phyloP scores from a whole-genome alignment of 2,329 filamentous ascomycete species.

The Talaromyces piceae region DNA sequence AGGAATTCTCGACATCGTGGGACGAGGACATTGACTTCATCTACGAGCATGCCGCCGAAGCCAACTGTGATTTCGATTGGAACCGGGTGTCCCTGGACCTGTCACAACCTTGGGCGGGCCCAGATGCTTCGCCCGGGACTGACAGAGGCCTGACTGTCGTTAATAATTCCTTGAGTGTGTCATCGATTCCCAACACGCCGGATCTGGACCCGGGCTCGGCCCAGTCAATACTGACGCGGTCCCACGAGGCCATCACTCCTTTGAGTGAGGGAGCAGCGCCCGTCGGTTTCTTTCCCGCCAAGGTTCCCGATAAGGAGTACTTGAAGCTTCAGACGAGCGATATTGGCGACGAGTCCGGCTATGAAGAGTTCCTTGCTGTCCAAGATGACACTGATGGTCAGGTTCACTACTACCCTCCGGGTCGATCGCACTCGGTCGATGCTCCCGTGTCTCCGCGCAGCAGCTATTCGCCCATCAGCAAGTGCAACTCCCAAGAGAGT shows the following conservation, averaged over 20 bases:
- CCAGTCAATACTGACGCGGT: constrained; percentile 19
- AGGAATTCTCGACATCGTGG: constrained; percentile 42
- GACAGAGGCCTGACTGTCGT: constrained; percentile 11
- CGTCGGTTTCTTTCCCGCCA: constrained; percentile 18
- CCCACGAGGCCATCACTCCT: constrained; percentile 24
- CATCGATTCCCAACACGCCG: constrained; percentile 21
- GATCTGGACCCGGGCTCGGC: constrained; percentile 28
- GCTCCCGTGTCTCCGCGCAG: constrained; percentile 37
- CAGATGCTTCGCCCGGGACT: constrained; percentile 10
- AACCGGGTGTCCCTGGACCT: constrained; percentile 30
- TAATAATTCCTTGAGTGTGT: constrained; percentile 19
- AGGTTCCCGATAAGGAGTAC: constrained; percentile 18
- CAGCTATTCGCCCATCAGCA: constrained; percentile 47
- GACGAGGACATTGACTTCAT: constrained; percentile 58
- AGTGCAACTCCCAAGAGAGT: constrained; percentile 51
- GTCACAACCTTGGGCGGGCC: constrained; percentile 11
- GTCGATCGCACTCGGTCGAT: constrained; percentile 34
- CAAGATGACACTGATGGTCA: constrained; percentile 43
- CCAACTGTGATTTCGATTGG: constrained; percentile 56
- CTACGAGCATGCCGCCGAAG: constrained; percentile 54
- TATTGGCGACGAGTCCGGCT: constrained; percentile 26
- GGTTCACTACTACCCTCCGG: constrained; percentile 38
- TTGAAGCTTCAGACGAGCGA: constrained; percentile 27
- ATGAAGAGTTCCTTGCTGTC: constrained; percentile 35
- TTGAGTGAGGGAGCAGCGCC: constrained; percentile 21